Evolutionary conservation across 495 filamentous ascomycete genomes (phyloP).

Genomic region (Aspergillus cavernicola): DNA sequence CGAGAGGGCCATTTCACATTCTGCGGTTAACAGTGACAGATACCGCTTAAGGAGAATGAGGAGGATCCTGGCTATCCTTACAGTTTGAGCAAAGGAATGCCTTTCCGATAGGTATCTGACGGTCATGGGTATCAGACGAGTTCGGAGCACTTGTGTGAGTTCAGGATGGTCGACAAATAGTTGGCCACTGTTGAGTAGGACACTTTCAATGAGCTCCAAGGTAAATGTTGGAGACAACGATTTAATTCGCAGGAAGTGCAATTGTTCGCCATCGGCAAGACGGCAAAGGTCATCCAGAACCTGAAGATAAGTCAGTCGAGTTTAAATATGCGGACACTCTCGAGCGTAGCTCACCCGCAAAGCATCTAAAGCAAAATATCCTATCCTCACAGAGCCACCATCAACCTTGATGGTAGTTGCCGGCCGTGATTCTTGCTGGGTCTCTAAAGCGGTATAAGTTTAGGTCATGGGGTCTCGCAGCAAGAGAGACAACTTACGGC

Average conservation of each 20-base stretch:
- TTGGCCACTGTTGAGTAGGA: slow-evolving; percentile 76
- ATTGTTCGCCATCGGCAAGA: slow-evolving; percentile 75
- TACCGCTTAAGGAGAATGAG: slow-evolving; percentile 74
- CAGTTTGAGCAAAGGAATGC: slow-evolving; percentile 74
- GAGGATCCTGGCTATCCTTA: slow-evolving; percentile 77
- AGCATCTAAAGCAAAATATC: slow-evolving; percentile 79
- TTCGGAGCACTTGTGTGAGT: slow-evolving; percentile 72
- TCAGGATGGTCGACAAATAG: slow-evolving; percentile 78
- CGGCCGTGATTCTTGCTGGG: slow-evolving; percentile 40
- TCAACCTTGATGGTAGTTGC: slow-evolving; percentile 42
- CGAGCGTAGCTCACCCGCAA: slow-evolving; percentile 51
- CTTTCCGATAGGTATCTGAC: slow-evolving; percentile 74
- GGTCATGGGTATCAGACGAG: slow-evolving; percentile 77
- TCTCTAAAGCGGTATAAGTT: slow-evolving; percentile 56
- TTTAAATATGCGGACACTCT: background rate
- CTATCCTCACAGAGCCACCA: slow-evolving; percentile 60
- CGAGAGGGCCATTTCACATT: slow-evolving; percentile 81
- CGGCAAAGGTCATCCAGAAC: slow-evolving; percentile 89
- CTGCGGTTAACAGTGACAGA: slow-evolving; percentile 65
- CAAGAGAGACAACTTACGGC: slow-evolving; percentile 41
- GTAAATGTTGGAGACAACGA: slow-evolving; percentile 76
- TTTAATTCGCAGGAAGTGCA: slow-evolving; percentile 73
- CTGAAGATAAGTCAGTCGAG: slow-evolving; percentile 27
- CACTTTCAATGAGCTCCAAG: slow-evolving; percentile 85
- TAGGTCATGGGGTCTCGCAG: slow-evolving; percentile 30